Evolutionary conservation across 73 alveolate species (phyloP).

Genomic region (Effrenium voratum): DNA sequence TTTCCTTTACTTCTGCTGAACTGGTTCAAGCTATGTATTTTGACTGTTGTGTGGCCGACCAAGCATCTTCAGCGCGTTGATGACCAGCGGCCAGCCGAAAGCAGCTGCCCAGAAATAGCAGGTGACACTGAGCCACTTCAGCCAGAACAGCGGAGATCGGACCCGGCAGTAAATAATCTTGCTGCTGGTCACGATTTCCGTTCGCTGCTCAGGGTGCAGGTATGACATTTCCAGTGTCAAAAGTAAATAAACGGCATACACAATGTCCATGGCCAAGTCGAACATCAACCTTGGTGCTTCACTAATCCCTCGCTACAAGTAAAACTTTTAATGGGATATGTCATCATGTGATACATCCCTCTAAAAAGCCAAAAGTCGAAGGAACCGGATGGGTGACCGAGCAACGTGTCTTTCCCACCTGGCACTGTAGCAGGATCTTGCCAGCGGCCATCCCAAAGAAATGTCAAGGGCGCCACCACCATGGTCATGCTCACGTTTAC

Average conservation of each 20-base stretch:
- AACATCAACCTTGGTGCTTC: too few species aligned
- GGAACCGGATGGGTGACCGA: too few species aligned
- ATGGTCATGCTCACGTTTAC: constrained; percentile 44
- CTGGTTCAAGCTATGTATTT: too few species aligned
- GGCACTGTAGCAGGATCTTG: constrained; percentile 54
- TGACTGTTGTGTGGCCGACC: too few species aligned
- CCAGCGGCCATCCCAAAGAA: constrained; percentile 88
- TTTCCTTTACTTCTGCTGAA: too few species aligned
- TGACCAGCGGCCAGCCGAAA: constrained; percentile 65
- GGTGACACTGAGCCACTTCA: constrained; percentile 88
- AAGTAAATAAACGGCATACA: constrained; percentile 16
- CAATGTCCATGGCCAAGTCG: too few species aligned
- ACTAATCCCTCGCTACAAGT: too few species aligned
- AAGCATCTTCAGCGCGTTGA: constrained; percentile 27
- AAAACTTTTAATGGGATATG: not conserved
- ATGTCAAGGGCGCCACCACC: constrained; percentile 87
- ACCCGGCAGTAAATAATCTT: constrained; percentile 34
- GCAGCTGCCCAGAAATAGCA: constrained; percentile 39
- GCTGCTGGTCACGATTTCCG: constrained; percentile 65
- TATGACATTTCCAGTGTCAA: constrained; percentile 71
- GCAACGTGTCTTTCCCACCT: constrained; percentile 17
- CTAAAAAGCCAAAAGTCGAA: too few species aligned
- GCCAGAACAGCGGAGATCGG: constrained; percentile 53
- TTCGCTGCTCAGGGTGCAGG: constrained; percentile 55
- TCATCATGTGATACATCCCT: not conserved